Evolutionary conservation across 2,329 filamentous ascomycete species (phyloP), one percentile per base, ranked within the genome.

Genomic region (Beauveria brongniartii): DNA sequence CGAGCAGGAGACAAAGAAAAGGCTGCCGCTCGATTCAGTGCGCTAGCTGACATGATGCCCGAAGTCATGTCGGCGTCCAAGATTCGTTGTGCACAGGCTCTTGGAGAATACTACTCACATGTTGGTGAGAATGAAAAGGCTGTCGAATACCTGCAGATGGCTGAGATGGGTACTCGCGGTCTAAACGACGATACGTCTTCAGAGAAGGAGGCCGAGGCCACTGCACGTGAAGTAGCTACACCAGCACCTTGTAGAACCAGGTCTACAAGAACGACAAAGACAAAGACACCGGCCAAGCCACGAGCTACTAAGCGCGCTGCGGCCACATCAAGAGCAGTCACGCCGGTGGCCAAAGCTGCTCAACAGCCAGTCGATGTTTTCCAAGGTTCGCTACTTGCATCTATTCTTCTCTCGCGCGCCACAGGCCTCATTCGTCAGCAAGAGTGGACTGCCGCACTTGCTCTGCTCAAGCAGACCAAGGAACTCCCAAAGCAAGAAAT

Each of bases 1-100:
- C 81, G 78, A 62, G 82, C 83, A n/a, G 82, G 83, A 24, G 78
- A 85, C 57, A 71, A 86, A 2, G 76, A 82, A 1, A 83, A 84
- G 63, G 83, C 88, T 20, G 46, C 46, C 1, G 73, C 80, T 1
- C 76, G 81, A 26, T 73, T 82, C n/a, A 76, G 84, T 3, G 75
- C 79, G 5, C 78, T 81, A 41, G 82, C 83, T 7, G 72, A 79
- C 14, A 73, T 80, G 26, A 78, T 87, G 46, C 76, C 80, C 0
- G 68, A 70, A 1, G 73, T 78, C 37, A 66, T 68, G 4, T 76
- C 69, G 48, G 69, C 73, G 4, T 70, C 71, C 16, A 70, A 72
- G 3, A 69, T 75, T 34, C 70, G 69, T 44, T 72, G 87, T 34
- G 78, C 82, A 0, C 84, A 82, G 59, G 78, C 82, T 65, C 73